Conservation (phyloP, 2,329 filamentous ascomycete species). For the Hymenoscyphus scutula region DNA sequence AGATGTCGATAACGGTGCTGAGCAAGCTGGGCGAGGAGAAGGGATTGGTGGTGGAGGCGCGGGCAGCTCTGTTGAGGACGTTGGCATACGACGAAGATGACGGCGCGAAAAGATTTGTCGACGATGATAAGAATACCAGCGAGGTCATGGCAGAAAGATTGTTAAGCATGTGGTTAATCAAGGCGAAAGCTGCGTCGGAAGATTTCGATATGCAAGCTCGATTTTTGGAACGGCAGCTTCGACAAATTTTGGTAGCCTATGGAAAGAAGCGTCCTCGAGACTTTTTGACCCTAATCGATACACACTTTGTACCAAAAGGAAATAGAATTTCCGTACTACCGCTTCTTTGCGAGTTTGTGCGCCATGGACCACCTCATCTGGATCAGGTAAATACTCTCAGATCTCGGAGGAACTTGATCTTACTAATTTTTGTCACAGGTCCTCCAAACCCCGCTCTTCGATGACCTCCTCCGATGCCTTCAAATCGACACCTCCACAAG, state of each 20-base stretch:
- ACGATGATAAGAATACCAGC: slow-evolving; percentile 44
- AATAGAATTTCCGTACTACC: slow-evolving; percentile 63
- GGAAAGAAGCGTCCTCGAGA: slow-evolving; percentile 70
- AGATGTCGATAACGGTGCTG: slow-evolving; percentile 55
- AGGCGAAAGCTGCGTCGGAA: slow-evolving; percentile 40
- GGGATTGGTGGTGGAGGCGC: slow-evolving; percentile 60
- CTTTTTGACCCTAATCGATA: slow-evolving; percentile 64
- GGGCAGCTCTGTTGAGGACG: slow-evolving; percentile 62
- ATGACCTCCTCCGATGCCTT: slow-evolving; percentile 69
- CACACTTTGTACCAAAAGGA: slow-evolving; percentile 61
- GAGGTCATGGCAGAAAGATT: slow-evolving; percentile 56
- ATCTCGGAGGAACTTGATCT: neutral
- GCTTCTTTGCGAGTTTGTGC: slow-evolving; percentile 70
- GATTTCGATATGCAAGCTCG: slow-evolving; percentile 43
- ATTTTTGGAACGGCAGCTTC: slow-evolving; percentile 46
- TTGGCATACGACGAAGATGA: slow-evolving; percentile 61
- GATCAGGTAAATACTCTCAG: slow-evolving; percentile 47
- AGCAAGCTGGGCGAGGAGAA: slow-evolving; percentile 60
- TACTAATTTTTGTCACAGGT: slow-evolving; percentile 36
- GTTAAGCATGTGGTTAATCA: slow-evolving; percentile 56
- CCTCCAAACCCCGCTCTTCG: slow-evolving; percentile 68
- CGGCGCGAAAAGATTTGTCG: slow-evolving; percentile 40
- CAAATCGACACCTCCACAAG: slow-evolving; percentile 76
- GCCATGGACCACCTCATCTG: slow-evolving; percentile 75
- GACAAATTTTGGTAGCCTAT: slow-evolving; percentile 41